A percentile compares a stretch with the other conserved stretches of the same genome.
phyloP scores from a whole-genome alignment of 106 monocot genomes.

The Dioscorea zingiberensis region DNA sequence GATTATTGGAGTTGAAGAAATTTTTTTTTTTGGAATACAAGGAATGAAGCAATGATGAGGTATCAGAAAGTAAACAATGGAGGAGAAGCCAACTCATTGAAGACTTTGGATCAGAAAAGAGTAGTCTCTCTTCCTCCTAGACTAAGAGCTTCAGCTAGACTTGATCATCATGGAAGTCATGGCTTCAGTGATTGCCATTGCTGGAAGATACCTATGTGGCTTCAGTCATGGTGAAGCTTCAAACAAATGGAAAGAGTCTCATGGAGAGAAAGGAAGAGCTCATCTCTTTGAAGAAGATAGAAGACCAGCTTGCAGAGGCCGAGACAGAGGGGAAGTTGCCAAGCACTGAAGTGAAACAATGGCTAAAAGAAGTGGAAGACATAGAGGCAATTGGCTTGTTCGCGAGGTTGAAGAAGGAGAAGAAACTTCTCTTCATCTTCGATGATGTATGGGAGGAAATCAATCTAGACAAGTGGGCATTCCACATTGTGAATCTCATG shows the following conservation, averaged over 20 bases:
- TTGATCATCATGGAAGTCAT: not conserved
- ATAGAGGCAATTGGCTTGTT: not conserved
- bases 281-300: not conserved
- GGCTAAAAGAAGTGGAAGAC: not conserved
- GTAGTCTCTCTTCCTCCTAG: too few relatives aligned
- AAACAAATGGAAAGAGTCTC: not conserved
- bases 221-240: not conserved
- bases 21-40: too few relatives aligned
- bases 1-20: too few relatives aligned
- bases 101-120: too few relatives aligned
- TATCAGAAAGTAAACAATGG: too few relatives aligned
- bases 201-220: not conserved
- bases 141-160: too few relatives aligned
- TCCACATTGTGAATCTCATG: not conserved
- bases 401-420: not conserved
- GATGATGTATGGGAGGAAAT: conserved; percentile 1
- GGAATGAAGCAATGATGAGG: too few relatives aligned
- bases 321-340: not conserved
- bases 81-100: too few relatives aligned
- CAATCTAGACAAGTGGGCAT: not conserved
- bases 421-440: not conserved
- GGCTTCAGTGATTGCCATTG: not conserved
- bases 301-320: not conserved
- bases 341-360: not conserved
- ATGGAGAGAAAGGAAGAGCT: not conserved